Evolutionary conservation across 108 stramenopile species (phyloP), one percentile per base, ranked within the genome.

Genomic region (Epipyxis sp.): DNA sequence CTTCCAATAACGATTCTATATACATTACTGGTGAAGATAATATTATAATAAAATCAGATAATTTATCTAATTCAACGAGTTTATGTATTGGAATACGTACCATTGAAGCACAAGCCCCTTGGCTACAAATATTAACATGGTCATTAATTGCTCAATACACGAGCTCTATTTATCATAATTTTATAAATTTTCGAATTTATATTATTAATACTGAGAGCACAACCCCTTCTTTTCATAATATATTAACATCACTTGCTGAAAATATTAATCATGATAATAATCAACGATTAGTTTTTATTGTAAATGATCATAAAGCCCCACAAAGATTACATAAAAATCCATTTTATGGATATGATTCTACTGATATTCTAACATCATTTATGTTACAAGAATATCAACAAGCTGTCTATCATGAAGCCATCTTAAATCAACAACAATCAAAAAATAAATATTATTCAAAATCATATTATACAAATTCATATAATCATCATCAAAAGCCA

Each of bases 341-440:
- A 13, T 50, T 74, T 32, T 74, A 74, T 37, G 71, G 71, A 16
- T 74, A 74, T 42, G 71, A 74, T 32, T 29, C n/a, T 27, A 74
- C 46, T 42, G 71, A 74, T 42, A 13, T 13, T 39, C 34, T 74
- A 42, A 37, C 43, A 10, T 13, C 10, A 39, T 27, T 54, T 27
- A 74, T 74, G 71, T 67, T 42, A 20, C 6, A 13, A 20, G 46
- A 50, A 20, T 6, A 50, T 50, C 46, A 20, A 50, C 13, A 50
- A 20, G 13, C 46, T 50, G 46, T 50, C 46, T 13, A 6, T 20
- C 46, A 50, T 50, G n/a, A n/a, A n/a, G n/a, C n/a, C n/a, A n/a
- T n/a, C n/a, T n/a, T n/a, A n/a, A n/a, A n/a, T n/a, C n/a, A n/a
- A n/a, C n/a, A n/a, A n/a, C n/a, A n/a, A n/a, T n/a, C n/a, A n/a